These are phyloP conservation scores for Globisporangium middletonii DNA, from an alignment of 352 stramenopile species.

Conservation along the genomic window DNA sequence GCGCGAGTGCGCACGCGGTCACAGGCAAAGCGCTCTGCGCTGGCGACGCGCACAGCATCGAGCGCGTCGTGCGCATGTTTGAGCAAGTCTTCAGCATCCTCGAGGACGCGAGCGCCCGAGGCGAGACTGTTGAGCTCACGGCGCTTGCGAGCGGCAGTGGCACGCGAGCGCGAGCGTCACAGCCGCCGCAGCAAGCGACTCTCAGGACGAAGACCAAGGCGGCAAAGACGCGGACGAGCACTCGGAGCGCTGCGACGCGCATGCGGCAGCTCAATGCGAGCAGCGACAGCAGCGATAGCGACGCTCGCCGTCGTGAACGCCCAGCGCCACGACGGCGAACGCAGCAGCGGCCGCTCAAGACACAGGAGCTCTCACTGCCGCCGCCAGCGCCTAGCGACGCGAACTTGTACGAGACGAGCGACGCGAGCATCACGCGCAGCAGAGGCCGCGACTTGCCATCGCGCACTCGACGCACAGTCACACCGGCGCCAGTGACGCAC, in stretches of 20 bases:
- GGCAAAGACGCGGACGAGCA: not conserved
- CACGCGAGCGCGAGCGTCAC: not conserved
- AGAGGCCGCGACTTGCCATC: not conserved
- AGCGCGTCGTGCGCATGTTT: slow-evolving; percentile 46
- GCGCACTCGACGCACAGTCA: not conserved
- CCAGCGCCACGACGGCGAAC: not conserved
- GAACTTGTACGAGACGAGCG: slow-evolving; percentile 13
- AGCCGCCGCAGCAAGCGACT: not conserved
- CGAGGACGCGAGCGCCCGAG: slow-evolving; percentile 29
- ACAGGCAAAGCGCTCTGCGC: slow-evolving; percentile 48
- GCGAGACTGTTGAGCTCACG: slow-evolving; percentile 8
- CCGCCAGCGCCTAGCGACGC: not conserved
- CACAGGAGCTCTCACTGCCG: not conserved
- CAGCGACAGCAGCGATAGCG: slow-evolving; percentile 1
- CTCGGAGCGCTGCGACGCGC: not conserved
- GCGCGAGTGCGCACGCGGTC: slow-evolving; percentile 16
- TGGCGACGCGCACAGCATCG: slow-evolving; percentile 47
- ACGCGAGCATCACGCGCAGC: slow-evolving; percentile 13
- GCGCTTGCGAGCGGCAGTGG: not conserved
- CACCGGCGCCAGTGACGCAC: not conserved
- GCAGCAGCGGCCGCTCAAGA: not conserved
- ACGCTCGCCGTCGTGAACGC: not conserved
- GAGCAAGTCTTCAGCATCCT: slow-evolving; percentile 52
- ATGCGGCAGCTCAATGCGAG: not conserved
- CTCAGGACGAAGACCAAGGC: slow-evolving; percentile 3